Evolutionary conservation across 345 rosid species (phyloP), one percentile per base, ranked within the genome.

Genomic region (Salix caprea): DNA sequence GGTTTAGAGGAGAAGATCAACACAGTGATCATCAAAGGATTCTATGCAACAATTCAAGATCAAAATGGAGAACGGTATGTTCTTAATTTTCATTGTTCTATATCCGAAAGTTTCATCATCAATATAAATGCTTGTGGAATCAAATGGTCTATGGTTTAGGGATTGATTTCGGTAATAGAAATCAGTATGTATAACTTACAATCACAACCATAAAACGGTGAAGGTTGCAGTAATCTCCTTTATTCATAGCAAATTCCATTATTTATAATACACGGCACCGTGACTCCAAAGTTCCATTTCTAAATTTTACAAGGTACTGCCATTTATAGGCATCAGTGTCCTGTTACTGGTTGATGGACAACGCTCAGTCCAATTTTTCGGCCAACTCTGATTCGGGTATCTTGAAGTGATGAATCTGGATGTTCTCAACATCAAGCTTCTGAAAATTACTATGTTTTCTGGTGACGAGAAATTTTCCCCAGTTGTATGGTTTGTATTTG

Each of bases 391-490:
- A 56, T 18, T 77, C 77, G 1, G 67, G 64, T 5, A 66, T 48
- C 75, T 44, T 81, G 80, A 88, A 88, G 39, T 88, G 81, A 14
- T 48, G 60, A 16, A 88, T 86, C 50, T 86, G 89, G 77, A 88
- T 44, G 76, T 86, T 88, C 72, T 86, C 86, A 7, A 75, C 84
- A n/a, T 81, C 73, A 37, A 79, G 87, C 80, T 84, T 88, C 85
- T 67, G 69, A 82, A 84, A 88, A 79, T 88, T 84, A 61, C 87
- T 77, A 1, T 48, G 72, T 72, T 77, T 84, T 76, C 87, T 77
- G 9, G 69, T 75, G n/a, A 71, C 78, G 4, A 73, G 24, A 77
- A 84, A 88, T 58, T 77, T 69, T 1, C 90, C 89, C 90, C 90
- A 84, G 62, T 39, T 79, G 83, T 82, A 82, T 42, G 76, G 78